Evolutionary conservation across 352 stramenopile genomes (phyloP).

Genomic region (Phytophthora vignae): DNA sequence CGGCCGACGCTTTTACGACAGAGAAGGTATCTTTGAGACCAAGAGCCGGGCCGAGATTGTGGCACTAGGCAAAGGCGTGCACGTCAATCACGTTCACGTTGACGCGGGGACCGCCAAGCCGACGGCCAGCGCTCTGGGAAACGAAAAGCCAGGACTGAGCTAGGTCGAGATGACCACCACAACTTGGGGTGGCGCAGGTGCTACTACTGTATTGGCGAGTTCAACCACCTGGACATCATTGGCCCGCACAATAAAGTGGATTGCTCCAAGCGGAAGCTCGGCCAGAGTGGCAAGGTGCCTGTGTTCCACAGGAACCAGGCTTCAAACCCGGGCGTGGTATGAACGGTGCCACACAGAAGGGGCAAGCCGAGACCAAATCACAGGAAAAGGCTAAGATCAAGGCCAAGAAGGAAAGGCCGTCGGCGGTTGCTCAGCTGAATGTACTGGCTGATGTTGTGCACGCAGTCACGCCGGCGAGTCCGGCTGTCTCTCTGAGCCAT

Average conservation of each 20-base stretch:
- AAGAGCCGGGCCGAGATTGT: conserved; percentile 17
- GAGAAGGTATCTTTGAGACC: conserved; percentile 8
- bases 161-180: not conserved
- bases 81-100: conserved; percentile 15
- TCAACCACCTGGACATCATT: conserved; percentile 9
- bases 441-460: not conserved
- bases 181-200: not conserved
- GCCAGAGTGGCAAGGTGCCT: not conserved
- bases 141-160: not conserved
- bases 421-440: not conserved
- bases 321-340: not conserved
- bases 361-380: not conserved
- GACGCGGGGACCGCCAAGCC: not conserved
- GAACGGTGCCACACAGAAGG: not conserved
- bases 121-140: not conserved
- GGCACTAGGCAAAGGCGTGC: not conserved
- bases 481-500: not conserved
- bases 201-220: not conserved
- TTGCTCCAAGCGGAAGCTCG: not conserved
- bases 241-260: conserved; percentile 2
- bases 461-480: not conserved
- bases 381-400: not conserved
- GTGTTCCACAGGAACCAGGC: not conserved
- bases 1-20: not conserved
- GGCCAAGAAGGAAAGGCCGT: not conserved